Evolutionary conservation across 257 asterid genomes (phyloP).

Genomic region (Solanum lycopersicoides): DNA sequence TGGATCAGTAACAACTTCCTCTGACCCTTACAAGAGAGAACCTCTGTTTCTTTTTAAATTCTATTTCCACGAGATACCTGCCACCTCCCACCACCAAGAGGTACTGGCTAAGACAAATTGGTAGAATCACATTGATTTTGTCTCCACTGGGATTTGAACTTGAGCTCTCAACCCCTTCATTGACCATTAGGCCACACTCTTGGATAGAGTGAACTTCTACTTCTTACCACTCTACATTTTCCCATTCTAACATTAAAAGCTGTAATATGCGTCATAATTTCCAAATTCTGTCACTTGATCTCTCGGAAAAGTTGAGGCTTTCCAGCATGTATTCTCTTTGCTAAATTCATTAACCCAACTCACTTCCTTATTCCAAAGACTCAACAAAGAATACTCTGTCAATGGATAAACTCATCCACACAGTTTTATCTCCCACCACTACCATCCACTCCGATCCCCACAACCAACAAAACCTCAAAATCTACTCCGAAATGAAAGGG

Average conservation of each 20-base stretch:
- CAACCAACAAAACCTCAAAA: background rate
- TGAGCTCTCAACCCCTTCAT: no score
- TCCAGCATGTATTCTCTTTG: background rate
- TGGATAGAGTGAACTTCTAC: background rate
- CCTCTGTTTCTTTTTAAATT: background rate
- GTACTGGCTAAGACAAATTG: no score
- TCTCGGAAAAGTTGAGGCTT: background rate
- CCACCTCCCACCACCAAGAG: background rate
- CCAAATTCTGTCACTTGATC: background rate
- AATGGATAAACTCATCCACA: background rate
- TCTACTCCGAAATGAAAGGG: background rate
- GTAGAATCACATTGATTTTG: no score
- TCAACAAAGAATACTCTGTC: background rate
- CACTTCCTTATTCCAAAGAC: background rate
- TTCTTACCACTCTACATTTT: background rate
- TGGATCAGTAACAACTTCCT: background rate
- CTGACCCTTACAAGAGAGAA: background rate
- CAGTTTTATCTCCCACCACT: background rate
- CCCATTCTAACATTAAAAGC: background rate
- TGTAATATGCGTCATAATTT: background rate
- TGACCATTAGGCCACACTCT: background rate
- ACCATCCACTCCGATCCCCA: background rate
- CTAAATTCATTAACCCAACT: background rate
- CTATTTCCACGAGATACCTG: background rate
- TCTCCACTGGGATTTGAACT: no score